Evolutionary conservation across 1,139 yeast genomes (phyloP), one percentile per base, ranked within the genome.

Genomic region (Yamadazyma triangularis): DNA sequence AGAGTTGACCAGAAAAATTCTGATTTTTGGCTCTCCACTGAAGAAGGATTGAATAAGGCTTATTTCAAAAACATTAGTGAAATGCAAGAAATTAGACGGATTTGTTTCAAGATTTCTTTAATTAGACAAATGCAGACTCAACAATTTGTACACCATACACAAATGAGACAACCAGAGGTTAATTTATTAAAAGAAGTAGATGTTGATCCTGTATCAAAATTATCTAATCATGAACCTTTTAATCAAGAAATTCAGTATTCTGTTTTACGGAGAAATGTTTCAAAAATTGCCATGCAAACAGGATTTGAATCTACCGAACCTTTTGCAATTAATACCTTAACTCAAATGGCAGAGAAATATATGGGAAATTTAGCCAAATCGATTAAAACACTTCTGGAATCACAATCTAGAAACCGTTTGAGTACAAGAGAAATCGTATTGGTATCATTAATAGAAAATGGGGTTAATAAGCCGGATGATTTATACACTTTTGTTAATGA

Each of bases 71-170:
- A 88, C 45, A 79, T 93, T 30, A 61, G 69, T 4, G 76, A 82
- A 44, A 86, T 91, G 68, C 96, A 89, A 58, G 88, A 86, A 45
- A 85, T 93, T 23, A 67, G 98, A 34, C 83, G 79, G 47, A 70
- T 86, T 4, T 89, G 97, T 53, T 85, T 87, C 59, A 89, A 89
- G 53, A 86, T 93, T 19, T 81, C 94, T 3, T 64, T 89, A 31
- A 84, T 93, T 38, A 70, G 96, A 38, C 95, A 86, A 54, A 81
- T 91, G 87, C 95, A 91, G 50, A 89, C 88, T 16, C 86, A 79
- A 39, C 82, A 77, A 39, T 78, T 78, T 57, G 68, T 84, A 34
- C 93, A 84, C 51, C 81, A 79, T 35, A 72, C 87, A 0, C 88
- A 81, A 45, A 67, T 80, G 69, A 76, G 74, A 42, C 79, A 83